A percentile compares a stretch with the other conserved stretches of the same genome.
These are phyloP conservation scores for Endotrypanum monterogeii DNA, from an alignment of 208 protist species.

Conservation along the genomic window DNA sequence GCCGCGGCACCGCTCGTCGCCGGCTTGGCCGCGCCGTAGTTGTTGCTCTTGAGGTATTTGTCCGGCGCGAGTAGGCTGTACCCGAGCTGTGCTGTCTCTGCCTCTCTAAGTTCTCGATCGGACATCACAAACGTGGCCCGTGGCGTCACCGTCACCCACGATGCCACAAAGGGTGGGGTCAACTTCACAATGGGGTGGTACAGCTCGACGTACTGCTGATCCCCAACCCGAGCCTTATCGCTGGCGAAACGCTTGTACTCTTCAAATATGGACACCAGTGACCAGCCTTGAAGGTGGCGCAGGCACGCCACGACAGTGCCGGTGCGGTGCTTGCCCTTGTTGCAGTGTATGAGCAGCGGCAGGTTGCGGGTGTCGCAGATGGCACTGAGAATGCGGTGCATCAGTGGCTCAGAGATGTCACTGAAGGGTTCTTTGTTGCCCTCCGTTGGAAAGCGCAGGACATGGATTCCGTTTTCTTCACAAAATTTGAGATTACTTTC, in stretches of 20 bases:
- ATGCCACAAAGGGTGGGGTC: slow-evolving; percentile 58
- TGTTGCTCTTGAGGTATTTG: slow-evolving; percentile 23
- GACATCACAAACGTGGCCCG: slow-evolving; percentile 55
- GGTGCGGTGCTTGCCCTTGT: slow-evolving; percentile 97
- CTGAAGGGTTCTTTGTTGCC: slow-evolving; percentile 98
- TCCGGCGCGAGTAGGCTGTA: slow-evolving; percentile 66
- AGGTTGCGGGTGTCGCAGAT: slow-evolving; percentile 93
- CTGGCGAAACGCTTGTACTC: slow-evolving; percentile 96
- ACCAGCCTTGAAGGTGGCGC: slow-evolving; percentile 94
- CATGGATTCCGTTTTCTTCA: slow-evolving; percentile 75
- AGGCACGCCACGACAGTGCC: slow-evolving; percentile 95
- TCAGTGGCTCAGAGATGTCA: slow-evolving; percentile 94
- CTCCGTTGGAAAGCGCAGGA: slow-evolving; percentile 95
- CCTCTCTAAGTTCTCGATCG: slow-evolving; percentile 60
- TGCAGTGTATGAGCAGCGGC: slow-evolving; percentile 97
- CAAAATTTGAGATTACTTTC: slow-evolving; percentile 94
- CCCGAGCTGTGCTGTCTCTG: slow-evolving; percentile 57
- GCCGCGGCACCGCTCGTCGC: background rate
- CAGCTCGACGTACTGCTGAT: slow-evolving; percentile 98
- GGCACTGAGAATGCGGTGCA: slow-evolving; percentile 82
- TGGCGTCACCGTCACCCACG: slow-evolving; percentile 61
- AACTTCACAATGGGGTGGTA: slow-evolving; percentile 89
- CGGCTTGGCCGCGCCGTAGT: background rate
- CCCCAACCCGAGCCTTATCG: slow-evolving; percentile 93
- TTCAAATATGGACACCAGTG: slow-evolving; percentile 95